Conservation (phyloP, 106 monocot genomes). For the Dioscorea zingiberensis region DNA sequence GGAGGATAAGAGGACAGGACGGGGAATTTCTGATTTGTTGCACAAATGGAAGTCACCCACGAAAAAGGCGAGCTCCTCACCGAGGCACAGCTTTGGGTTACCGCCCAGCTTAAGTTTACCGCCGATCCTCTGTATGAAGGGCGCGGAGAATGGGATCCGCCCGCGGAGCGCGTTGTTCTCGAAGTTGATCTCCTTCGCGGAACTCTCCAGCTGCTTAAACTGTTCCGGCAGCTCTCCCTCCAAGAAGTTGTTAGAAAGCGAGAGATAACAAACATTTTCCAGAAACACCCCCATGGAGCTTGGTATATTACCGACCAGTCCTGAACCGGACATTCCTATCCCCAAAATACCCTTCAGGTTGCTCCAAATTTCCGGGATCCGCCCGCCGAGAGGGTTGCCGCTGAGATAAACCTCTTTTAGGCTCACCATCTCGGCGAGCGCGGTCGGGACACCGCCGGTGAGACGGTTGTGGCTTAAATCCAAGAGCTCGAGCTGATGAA, state of each 20-base stretch:
- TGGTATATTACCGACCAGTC: constrained; percentile 50
- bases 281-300: constrained; percentile 43
- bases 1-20: constrained; percentile 8
- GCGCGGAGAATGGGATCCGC: constrained; percentile 62
- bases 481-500: constrained; percentile 44
- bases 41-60: constrained; percentile 12
- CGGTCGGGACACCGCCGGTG: constrained; percentile 45
- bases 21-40: constrained; percentile 34
- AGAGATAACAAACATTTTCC: constrained; percentile 39
- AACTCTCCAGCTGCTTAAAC: constrained; percentile 39
- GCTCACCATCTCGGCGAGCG: constrained; percentile 34
- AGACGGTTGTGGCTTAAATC: constrained; percentile 58
- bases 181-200: constrained; percentile 56
- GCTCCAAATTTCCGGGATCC: constrained; percentile 58
- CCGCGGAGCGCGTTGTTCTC: constrained; percentile 50
- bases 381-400: constrained; percentile 51
- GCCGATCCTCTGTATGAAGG: constrained; percentile 32
- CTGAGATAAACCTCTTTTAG: constrained; percentile 55
- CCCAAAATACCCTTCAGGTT: constrained; percentile 34
- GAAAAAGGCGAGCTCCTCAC: constrained; percentile 6
- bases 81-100: constrained; percentile 46
- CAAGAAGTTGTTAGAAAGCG: constrained; percentile 46
- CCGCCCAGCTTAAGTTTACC: constrained; percentile 61
- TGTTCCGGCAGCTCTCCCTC: constrained; percentile 50
- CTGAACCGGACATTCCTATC: constrained; percentile 39